These are phyloP conservation scores for Suhomyces ambrosiae DNA, from an alignment of 1,139 yeast genomes.

Conservation along the genomic window DNA sequence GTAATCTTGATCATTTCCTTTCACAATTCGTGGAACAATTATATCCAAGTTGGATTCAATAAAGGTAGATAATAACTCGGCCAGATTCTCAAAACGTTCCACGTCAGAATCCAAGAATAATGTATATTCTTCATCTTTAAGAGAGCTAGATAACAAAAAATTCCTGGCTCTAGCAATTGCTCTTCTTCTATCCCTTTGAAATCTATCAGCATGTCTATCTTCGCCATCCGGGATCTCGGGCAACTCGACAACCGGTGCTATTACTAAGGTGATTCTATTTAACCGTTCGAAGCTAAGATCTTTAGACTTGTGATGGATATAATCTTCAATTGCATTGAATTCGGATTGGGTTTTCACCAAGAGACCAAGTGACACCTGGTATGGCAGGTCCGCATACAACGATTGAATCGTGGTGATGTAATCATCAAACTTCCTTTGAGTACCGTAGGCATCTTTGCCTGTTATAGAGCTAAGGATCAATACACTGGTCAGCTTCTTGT, in stretches of 20 bases:
- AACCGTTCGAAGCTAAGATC: slow-evolving; percentile 9
- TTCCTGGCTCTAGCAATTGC: slow-evolving; percentile 39
- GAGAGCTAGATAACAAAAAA: slow-evolving; percentile 32
- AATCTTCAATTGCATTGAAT: slow-evolving; percentile 22
- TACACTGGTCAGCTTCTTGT: neutral
- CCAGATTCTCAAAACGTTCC: slow-evolving; percentile 27
- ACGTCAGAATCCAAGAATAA: slow-evolving; percentile 52
- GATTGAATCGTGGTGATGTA: slow-evolving; percentile 27
- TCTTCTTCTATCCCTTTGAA: slow-evolving; percentile 37
- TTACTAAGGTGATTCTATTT: slow-evolving; percentile 28
- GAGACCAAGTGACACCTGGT: slow-evolving; percentile 32
- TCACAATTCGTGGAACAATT: slow-evolving; percentile 41
- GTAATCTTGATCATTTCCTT: slow-evolving; percentile 37
- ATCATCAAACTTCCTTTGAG: slow-evolving; percentile 24
- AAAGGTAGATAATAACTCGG: slow-evolving; percentile 32
- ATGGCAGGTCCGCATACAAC: slow-evolving; percentile 17
- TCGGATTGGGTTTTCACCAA: slow-evolving; percentile 30
- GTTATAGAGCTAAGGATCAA: slow-evolving; percentile 20
- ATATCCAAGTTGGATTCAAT: slow-evolving; percentile 40
- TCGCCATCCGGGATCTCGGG: slow-evolving; percentile 24
- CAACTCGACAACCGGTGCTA: slow-evolving; percentile 37
- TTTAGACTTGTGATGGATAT: slow-evolving; percentile 1
- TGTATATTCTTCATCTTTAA: slow-evolving; percentile 37
- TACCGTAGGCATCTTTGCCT: slow-evolving; percentile 31
- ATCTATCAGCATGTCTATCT: slow-evolving; percentile 32